Base-by-base conservation (phyloP, 345 rosid genomes). In the Citrus unshiu region DNA sequence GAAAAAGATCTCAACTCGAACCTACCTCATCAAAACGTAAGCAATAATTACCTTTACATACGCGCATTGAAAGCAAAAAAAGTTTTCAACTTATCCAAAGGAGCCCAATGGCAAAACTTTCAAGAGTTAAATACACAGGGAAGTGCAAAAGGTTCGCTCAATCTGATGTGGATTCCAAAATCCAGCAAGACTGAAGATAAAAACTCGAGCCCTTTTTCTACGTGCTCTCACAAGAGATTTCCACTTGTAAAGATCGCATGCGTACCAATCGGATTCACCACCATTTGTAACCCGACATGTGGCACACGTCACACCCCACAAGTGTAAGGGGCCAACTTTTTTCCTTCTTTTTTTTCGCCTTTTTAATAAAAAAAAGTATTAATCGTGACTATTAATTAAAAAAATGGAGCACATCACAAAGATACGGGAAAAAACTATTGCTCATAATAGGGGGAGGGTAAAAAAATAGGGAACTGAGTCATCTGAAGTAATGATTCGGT, bases 181-280 rank as follows among this genome's bases (percentile, higher is more conserved):
- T 65, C 73, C 32, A 74, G 9, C 40, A 30, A 18, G 2, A 43
- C 0, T 18, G 4, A 19, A 34, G 19, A 65, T 32, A 46, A 24
- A 29, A 68, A 59, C 10, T 10, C n/a, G 3, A 3, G 0, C 30
- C 16, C 68, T 21, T 74, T 24, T 24, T 68, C 30, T 49, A 14
- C 72, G 59, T 73, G 69, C 46, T 22, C 21, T 35, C 43, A 5
- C 65, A 25, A 27, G 60, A 79, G 83, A 70, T 60, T 22, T 77
- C 82, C 86, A 86, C 84, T 77, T 82, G 86, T 81, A 67, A 49
- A 6, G 71, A 72, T 68, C 80, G 63, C 56, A 35, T 79, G 80
- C 79, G 70, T 65, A 77, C 78, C 83, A 76, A 74, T 7, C 8
- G 54, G 67, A 70, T 61, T 68, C 81, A 68, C 64, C 61, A 2